Evolutionary conservation across 768 basidiomycete genomes (phyloP).

Genomic region (Hypsizygus marmoreus): DNA sequence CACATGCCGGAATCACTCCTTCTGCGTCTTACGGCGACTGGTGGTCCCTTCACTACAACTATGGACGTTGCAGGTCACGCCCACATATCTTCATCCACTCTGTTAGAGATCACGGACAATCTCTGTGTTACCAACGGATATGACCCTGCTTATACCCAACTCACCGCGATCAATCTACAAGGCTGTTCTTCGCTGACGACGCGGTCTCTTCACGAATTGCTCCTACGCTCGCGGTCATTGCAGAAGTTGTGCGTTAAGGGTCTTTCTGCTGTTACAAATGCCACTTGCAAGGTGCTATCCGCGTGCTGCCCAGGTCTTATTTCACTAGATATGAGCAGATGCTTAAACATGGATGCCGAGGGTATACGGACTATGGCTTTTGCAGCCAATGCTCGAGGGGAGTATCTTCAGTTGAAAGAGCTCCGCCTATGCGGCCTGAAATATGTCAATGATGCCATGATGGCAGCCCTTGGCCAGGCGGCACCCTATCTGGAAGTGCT

Average conservation of each 20-base stretch:
- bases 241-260: conserved; percentile 66
- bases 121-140: conserved; percentile 47
- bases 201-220: conserved; percentile 66
- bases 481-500: conserved; percentile 76
- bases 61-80: conserved; percentile 68
- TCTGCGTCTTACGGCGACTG: conserved; percentile 49
- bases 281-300: conserved; percentile 70
- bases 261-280: conserved; percentile 66
- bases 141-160: conserved; percentile 55
- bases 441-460: conserved; percentile 56
- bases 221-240: conserved; percentile 64
- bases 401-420: conserved; percentile 56
- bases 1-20: conserved; percentile 53
- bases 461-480: conserved; percentile 67
- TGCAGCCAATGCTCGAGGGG: conserved; percentile 45
- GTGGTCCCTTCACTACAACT: conserved; percentile 64
- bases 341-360: conserved; percentile 63
- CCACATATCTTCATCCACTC: conserved; percentile 45
- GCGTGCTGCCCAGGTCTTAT: conserved; percentile 56
- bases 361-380: conserved; percentile 56
- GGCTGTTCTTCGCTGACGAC: conserved; percentile 72
- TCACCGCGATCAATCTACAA: conserved; percentile 69
- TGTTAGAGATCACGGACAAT: conserved; percentile 54
- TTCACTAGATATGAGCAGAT: conserved; percentile 71
- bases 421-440: conserved; percentile 71